Conservation (phyloP, 2,329 filamentous ascomycete genomes). For the Pestalotiopsis sp. region DNA sequence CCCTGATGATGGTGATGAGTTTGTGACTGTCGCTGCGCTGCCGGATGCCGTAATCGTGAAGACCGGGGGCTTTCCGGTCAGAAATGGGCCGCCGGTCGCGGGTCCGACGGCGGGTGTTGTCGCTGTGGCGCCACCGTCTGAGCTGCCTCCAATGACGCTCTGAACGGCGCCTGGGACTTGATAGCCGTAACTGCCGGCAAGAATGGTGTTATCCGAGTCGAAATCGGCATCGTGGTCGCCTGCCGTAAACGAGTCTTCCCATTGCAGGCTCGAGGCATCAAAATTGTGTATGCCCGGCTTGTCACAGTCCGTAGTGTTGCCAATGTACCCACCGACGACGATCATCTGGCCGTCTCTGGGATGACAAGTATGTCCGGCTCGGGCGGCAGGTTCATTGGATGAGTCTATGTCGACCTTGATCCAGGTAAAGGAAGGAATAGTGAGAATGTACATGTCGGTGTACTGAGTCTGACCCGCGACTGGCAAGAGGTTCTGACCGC, state of each 20-base stretch:
- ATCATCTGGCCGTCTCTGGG: constrained; percentile 72
- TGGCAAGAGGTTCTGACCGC: constrained; percentile 71
- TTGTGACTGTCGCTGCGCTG: constrained; percentile 43
- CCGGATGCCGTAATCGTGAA: constrained; percentile 63
- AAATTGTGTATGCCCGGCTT: constrained; percentile 72
- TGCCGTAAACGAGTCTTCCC: constrained; percentile 63
- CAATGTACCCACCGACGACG: constrained; percentile 69
- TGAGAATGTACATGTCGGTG: constrained; percentile 74
- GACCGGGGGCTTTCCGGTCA: constrained; percentile 67
- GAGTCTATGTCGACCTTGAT: constrained; percentile 58
- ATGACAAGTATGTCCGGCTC: constrained; percentile 69
- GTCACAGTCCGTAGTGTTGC: constrained; percentile 61
- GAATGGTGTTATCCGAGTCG: constrained; percentile 50
- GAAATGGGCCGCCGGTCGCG: constrained; percentile 68
- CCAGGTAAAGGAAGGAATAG: constrained; percentile 73
- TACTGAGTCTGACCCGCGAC: constrained; percentile 59
- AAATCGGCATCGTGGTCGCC: constrained; percentile 48
- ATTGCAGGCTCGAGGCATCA: constrained; percentile 64
- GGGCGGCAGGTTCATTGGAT: constrained; percentile 53
- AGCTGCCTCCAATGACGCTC: constrained; percentile 60
- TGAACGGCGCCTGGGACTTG: constrained; percentile 63
- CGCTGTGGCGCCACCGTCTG: constrained; percentile 63
- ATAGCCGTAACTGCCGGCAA: constrained; percentile 64
- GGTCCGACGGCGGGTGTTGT: constrained; percentile 62
- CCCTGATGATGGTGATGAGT: constrained; percentile 18